Conservation (phyloP, 225 moss, liverwort and hornwort species). For the Sphagnum contortum region DNA sequence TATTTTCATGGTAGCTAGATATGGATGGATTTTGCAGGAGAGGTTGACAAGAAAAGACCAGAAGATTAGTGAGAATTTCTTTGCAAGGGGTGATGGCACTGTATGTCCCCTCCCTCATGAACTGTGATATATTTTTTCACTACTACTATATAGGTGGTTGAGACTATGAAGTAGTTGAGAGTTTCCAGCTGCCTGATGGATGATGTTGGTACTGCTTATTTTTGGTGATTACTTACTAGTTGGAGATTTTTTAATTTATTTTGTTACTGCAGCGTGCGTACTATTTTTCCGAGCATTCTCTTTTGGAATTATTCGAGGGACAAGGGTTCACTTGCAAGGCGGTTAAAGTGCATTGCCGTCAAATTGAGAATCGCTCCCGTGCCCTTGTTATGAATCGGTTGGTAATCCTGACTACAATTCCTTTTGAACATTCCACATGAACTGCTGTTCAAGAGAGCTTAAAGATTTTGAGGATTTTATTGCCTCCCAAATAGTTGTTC, state of each 20-base stretch:
- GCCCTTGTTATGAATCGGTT: conserved; percentile 90
- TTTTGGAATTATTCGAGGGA: conserved; percentile 43
- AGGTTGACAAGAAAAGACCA: conserved; percentile 78
- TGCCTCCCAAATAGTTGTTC: no score
- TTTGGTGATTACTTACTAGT: background rate
- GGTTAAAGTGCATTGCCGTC: conserved; percentile 63
- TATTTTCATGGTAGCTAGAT: no score
- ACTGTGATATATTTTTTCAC: no score
- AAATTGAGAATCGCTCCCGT: conserved; percentile 59
- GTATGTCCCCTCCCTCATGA: conserved; percentile 21
- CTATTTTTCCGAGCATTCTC: conserved; percentile 72
- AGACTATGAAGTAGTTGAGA: no score
- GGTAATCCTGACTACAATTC: background rate
- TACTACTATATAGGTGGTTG: no score
- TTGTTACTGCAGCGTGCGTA: conserved; percentile 60
- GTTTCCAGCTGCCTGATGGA: no score
- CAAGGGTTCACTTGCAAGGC: conserved; percentile 64
- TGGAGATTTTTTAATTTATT: background rate
- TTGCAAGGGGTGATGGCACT: conserved; percentile 94
- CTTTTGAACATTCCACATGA: no score
- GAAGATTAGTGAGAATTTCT: conserved; percentile 92
- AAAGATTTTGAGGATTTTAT: no score
- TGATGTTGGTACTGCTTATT: no score
- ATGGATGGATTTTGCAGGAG: conserved; percentile 34
- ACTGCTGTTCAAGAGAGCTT: no score